A percentile compares a stretch with the other conserved stretches of the same genome.
Conservation (phyloP, 257 asterid species). For the Coffea eugenioides region DNA sequence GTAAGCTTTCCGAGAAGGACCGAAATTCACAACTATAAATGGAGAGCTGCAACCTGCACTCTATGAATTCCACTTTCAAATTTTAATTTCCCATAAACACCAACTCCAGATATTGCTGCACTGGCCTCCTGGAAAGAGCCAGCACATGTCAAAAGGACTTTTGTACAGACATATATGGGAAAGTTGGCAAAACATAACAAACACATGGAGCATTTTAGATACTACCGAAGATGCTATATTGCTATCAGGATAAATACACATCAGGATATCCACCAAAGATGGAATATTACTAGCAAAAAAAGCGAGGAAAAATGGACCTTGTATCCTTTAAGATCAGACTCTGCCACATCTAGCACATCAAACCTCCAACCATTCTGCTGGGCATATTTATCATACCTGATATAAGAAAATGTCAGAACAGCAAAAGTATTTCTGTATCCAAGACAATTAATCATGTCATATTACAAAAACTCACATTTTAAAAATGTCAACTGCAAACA, state of each 20-base stretch:
- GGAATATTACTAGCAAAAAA: background rate
- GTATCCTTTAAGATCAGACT: constrained; percentile 82
- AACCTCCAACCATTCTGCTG: constrained; percentile 81
- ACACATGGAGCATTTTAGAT: background rate
- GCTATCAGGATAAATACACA: background rate
- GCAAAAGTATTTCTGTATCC: constrained; percentile 6
- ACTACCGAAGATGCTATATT: background rate
- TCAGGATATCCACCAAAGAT: background rate
- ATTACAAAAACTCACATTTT: constrained; percentile 53
- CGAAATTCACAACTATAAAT: constrained; percentile 13
- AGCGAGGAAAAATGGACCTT: constrained; percentile 46
- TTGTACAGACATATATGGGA: constrained; percentile 9
- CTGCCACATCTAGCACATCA: constrained; percentile 74
- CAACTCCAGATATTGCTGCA: constrained; percentile 88
- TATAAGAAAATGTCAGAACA: constrained; percentile 18
- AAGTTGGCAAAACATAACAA: constrained; percentile 14
- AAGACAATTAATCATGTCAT: constrained; percentile 6
- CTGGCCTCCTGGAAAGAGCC: constrained; percentile 71
- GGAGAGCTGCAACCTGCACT: constrained; percentile 66
- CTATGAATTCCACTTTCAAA: constrained; percentile 98
- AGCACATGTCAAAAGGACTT: constrained; percentile 16
- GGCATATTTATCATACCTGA: constrained; percentile 89
- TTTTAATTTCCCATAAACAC: constrained; percentile 88
- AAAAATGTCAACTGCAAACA: constrained; percentile 94
- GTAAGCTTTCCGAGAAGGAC: constrained; percentile 19